Evolutionary conservation across 2,329 filamentous ascomycete species (phyloP).

Genomic region (Alternaria sp.): DNA sequence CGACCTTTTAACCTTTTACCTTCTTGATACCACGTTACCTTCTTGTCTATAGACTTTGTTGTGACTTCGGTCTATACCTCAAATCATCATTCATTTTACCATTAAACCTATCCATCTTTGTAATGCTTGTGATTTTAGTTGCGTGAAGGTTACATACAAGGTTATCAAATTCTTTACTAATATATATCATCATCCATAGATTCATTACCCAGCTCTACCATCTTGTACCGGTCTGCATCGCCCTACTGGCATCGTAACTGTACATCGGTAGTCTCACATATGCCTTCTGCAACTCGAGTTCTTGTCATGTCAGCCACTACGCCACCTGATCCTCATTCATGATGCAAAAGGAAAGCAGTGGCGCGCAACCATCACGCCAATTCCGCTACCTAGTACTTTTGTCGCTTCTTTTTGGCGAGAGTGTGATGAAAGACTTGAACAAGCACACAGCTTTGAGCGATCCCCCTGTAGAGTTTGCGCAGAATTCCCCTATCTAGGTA

Average conservation of each 20-base stretch:
- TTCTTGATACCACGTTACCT: slow-evolving; percentile 47
- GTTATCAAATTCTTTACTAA: neutral
- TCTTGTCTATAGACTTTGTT: neutral
- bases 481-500: too few species aligned
- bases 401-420: neutral
- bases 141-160: neutral
- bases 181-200: neutral
- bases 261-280: slow-evolving; percentile 5
- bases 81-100: neutral
- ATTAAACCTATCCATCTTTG: neutral
- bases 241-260: slow-evolving; percentile 2
- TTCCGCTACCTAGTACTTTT: slow-evolving; percentile 19
- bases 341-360: slow-evolving; percentile 19
- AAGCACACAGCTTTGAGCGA: slow-evolving; percentile 2
- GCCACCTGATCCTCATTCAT: slow-evolving; percentile 5
- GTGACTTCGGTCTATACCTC: neutral
- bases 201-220: slow-evolving; percentile 11
- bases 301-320: neutral
- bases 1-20: slow-evolving; percentile 39
- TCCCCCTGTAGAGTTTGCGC: slow-evolving; percentile 3
- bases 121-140: neutral
- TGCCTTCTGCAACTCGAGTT: slow-evolving; percentile 9
- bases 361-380: slow-evolving; percentile 22
- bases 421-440: slow-evolving; percentile 4
- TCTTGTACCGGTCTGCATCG: slow-evolving; percentile 3